These are phyloP conservation scores for Aspergillus affinis DNA, from an alignment of 495 filamentous ascomycete species.

Conservation along the genomic window DNA sequence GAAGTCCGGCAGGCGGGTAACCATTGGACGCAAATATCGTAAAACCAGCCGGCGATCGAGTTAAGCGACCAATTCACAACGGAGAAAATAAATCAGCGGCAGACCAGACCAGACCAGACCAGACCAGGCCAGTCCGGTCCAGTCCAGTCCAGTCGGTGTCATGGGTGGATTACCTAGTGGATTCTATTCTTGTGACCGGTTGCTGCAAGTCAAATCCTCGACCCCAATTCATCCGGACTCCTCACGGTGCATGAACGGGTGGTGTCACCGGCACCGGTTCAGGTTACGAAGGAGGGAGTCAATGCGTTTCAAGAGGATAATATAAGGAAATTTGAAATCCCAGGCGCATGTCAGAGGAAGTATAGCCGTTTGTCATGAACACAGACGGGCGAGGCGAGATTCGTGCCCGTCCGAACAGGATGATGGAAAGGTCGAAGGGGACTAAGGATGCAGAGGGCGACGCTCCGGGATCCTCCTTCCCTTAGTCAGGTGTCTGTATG, in stretches of 20 bases:
- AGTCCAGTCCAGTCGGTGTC: slow-evolving; percentile 7
- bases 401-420: not conserved
- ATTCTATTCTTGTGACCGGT: not conserved
- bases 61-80: slow-evolving; percentile 3
- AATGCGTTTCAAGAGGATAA: too few species aligned
- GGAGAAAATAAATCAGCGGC: slow-evolving; percentile 1
- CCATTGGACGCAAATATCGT: slow-evolving; percentile 23
- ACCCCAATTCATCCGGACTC: not conserved
- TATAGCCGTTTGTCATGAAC: too few species aligned
- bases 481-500: too few species aligned
- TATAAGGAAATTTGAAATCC: too few species aligned
- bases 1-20: slow-evolving; percentile 20
- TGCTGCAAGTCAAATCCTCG: not conserved
- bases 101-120: slow-evolving; percentile 1
- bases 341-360: too few species aligned
- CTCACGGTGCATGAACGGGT: slow-evolving; percentile 23
- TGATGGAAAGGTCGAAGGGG: not conserved
- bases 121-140: not conserved
- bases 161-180: not conserved
- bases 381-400: not conserved
- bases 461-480: too few species aligned
- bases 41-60: slow-evolving; percentile 10
- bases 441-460: not conserved
- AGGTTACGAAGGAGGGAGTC: not conserved
- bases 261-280: slow-evolving; percentile 5